These are phyloP conservation scores for Eucalyptus cloeziana DNA, from an alignment of 345 rosid genomes.

Conservation along the genomic window DNA sequence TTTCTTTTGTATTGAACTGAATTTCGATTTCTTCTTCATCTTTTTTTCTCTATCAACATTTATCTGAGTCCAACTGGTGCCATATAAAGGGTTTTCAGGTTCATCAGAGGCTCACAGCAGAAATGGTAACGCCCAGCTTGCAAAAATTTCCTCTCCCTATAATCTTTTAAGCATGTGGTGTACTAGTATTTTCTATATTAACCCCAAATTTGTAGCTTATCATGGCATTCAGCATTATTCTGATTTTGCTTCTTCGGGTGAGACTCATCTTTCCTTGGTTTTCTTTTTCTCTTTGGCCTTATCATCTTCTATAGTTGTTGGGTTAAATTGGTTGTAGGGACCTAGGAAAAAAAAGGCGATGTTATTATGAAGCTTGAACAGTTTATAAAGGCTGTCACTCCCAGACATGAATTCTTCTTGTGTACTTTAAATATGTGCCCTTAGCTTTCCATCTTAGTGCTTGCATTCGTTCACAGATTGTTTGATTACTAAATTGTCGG, in stretches of 20 bases:
- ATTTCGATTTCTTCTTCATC: background rate
- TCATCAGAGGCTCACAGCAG: background rate
- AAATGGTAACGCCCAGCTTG: background rate
- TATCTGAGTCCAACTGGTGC: background rate
- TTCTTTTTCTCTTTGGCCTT: background rate
- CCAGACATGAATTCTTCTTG: background rate
- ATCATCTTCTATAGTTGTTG: background rate
- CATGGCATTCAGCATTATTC: background rate
- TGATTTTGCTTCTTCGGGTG: background rate
- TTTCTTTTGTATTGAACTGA: background rate
- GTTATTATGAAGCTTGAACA: background rate
- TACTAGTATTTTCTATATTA: background rate
- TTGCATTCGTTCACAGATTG: background rate
- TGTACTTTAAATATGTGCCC: background rate
- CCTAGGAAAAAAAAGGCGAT: background rate
- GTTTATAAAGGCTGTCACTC: background rate
- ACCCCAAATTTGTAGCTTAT: background rate
- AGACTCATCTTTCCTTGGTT: background rate
- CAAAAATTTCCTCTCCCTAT: background rate
- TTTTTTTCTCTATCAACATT: background rate
- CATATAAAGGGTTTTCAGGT: background rate
- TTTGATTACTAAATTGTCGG: background rate
- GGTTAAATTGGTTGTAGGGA: background rate
- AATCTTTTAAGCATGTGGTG: background rate
- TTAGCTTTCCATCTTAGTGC: background rate